These are phyloP conservation scores for Cajanus cajan DNA, from an alignment of 306 rosid genomes.

Conservation along the genomic window DNA sequence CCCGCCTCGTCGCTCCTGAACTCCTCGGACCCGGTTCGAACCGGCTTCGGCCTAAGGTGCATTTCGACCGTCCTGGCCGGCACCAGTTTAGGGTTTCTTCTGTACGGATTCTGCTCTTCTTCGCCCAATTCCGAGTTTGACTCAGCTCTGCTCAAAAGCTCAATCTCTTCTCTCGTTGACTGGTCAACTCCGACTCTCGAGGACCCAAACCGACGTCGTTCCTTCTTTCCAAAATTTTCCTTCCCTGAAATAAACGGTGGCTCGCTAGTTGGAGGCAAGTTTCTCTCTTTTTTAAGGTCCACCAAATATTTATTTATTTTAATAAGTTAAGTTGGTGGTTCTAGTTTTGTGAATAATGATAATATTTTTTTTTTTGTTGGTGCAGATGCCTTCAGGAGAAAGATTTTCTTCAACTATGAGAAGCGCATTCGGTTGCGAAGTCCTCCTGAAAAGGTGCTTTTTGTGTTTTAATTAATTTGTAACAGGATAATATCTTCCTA, in stretches of 20 bases:
- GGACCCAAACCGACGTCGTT: background rate
- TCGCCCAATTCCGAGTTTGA: constrained; percentile 14
- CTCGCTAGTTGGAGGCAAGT: constrained; percentile 59
- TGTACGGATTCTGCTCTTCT: constrained; percentile 39
- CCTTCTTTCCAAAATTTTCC: constrained; percentile 36
- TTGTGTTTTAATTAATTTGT: background rate
- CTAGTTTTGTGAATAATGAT: background rate
- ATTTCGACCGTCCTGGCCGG: constrained; percentile 42
- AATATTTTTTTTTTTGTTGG: background rate
- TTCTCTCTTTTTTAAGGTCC: background rate
- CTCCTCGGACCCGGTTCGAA: background rate
- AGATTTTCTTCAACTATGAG: constrained; percentile 87
- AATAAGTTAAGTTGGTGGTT: background rate
- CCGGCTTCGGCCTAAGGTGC: constrained; percentile 30
- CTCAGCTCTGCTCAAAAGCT: background rate
- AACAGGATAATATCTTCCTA: background rate
- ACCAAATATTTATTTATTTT: background rate
- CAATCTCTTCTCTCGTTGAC: constrained; percentile 23
- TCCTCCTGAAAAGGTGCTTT: constrained; percentile 82
- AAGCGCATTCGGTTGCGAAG: constrained; percentile 83
- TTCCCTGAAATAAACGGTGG: constrained; percentile 45
- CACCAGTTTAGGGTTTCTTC: constrained; percentile 52
- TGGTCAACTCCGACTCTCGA: background rate
- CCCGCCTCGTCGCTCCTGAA: constrained; percentile 17
- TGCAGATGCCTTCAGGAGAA: constrained; percentile 84